Percentiles rank a stretch among this genome's conserved stretches.
These are phyloP conservation scores for Phylloporus sp. DNA, from an alignment of 768 basidiomycete species.

Conservation along the genomic window DNA sequence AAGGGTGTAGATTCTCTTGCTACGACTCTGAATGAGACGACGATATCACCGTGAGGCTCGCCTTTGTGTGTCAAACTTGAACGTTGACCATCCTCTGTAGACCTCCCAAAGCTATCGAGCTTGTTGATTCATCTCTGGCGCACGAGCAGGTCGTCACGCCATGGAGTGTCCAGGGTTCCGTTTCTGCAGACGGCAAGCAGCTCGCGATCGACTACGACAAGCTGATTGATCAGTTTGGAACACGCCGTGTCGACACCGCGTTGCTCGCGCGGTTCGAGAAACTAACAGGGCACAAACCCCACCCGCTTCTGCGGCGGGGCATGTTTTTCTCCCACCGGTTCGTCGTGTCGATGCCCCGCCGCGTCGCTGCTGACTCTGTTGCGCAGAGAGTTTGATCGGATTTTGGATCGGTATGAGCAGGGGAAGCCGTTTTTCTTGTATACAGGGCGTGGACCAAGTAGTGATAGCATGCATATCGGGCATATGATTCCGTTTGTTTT, in stretches of 20 bases:
- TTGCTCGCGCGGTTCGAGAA: conserved; percentile 87
- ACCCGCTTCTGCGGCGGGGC: conserved; percentile 82
- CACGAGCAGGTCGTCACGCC: conserved; percentile 87
- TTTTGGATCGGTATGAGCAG: conserved; percentile 93
- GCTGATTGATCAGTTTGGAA: conserved; percentile 91
- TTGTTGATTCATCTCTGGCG: conserved; percentile 25
- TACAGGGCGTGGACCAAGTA: conserved; percentile 95
- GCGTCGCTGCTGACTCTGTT: not conserved
- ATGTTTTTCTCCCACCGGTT: conserved; percentile 99
- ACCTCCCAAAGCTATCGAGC: conserved; percentile 27
- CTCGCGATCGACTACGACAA: conserved; percentile 97
- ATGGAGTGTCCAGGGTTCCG: conserved; percentile 94
- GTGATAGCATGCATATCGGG: conserved; percentile 95
- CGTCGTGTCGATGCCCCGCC: conserved; percentile 19
- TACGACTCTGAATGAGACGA: conserved; percentile 21
- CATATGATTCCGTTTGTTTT: conserved; percentile 98
- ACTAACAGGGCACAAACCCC: conserved; percentile 84
- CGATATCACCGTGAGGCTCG: conserved; percentile 31
- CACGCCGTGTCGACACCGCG: conserved; percentile 69
- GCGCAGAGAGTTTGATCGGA: conserved; percentile 83
- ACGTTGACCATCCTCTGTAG: conserved; percentile 7
- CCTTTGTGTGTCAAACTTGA: not conserved
- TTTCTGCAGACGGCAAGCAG: conserved; percentile 84
- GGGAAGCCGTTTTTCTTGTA: conserved; percentile 98
- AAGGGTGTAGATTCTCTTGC: conserved; percentile 28